Evolutionary conservation across 805 yeast species (phyloP).

Genomic region (Zygotorulaspora florentina): DNA sequence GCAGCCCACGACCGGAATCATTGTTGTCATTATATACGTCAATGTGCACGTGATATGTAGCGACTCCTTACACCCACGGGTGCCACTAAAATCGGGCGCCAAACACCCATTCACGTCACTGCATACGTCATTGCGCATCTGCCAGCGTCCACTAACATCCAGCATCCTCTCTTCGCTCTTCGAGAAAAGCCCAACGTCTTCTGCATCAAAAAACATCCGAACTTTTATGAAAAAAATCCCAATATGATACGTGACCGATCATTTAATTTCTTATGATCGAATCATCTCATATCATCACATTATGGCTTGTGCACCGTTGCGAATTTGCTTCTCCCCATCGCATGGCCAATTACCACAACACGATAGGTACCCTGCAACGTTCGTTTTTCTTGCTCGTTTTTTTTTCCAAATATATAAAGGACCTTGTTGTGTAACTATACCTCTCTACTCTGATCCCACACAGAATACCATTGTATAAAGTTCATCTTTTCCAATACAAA

Average conservation of each 20-base stretch:
- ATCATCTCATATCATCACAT: background rate
- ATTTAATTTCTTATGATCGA: too few relatives aligned
- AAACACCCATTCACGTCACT: too few relatives aligned
- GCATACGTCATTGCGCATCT: too few relatives aligned
- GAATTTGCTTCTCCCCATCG: background rate
- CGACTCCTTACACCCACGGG: too few relatives aligned
- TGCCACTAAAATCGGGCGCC: too few relatives aligned
- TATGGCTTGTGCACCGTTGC: background rate
- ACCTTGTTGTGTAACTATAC: background rate
- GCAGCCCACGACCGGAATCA: too few relatives aligned
- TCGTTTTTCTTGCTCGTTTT: background rate
- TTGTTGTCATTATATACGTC: too few relatives aligned
- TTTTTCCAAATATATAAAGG: slow-evolving; percentile 3
- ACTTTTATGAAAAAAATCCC: too few relatives aligned
- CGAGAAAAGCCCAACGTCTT: background rate
- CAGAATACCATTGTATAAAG: background rate
- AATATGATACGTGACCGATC: too few relatives aligned
- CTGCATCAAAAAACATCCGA: background rate
- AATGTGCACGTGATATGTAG: too few relatives aligned
- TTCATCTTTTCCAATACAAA: background rate
- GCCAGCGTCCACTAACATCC: background rate
- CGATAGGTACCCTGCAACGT: too few relatives aligned
- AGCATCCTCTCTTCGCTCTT: background rate
- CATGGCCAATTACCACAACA: background rate
- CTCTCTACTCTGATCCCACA: background rate